Evolutionary conservation across 257 asterid species (phyloP).

Genomic region (Solanum dulcamara): DNA sequence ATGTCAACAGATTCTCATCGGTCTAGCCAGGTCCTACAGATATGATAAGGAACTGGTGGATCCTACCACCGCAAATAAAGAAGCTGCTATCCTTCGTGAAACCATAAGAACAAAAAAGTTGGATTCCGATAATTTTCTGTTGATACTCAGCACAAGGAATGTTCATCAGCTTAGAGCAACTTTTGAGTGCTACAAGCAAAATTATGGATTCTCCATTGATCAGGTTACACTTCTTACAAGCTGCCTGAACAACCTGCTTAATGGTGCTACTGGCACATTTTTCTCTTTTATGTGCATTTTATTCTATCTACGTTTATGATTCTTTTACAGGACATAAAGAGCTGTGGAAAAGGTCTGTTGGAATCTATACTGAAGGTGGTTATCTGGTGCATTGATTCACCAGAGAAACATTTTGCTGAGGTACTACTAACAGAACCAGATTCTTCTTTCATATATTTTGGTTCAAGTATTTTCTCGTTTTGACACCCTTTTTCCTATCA

Average conservation of each 20-base stretch:
- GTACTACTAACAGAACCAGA: constrained; percentile 13
- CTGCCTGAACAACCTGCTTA: not conserved
- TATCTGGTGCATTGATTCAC: constrained; percentile 60
- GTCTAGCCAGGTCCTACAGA: constrained; percentile 61
- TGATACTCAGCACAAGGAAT: constrained; percentile 56
- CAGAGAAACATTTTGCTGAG: constrained; percentile 83
- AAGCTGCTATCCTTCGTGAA: constrained; percentile 48
- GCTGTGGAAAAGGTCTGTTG: constrained; percentile 40
- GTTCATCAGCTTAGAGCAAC: constrained; percentile 57
- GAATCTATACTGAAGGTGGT: constrained; percentile 49
- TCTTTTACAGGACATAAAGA: constrained; percentile 41
- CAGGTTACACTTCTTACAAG: constrained; percentile 21
- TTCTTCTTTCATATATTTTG: not conserved
- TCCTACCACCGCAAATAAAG: constrained; percentile 27
- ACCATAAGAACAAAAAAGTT: constrained; percentile 34
- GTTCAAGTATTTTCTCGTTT: not conserved
- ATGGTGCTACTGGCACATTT: not conserved
- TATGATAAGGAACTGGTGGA: constrained; percentile 55
- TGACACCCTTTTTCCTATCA: not conserved
- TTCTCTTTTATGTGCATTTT: not conserved
- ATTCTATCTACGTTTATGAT: not conserved
- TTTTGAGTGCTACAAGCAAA: constrained; percentile 42
- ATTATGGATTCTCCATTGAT: constrained; percentile 45
- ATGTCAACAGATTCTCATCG: constrained; percentile 44
- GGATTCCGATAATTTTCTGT: constrained; percentile 31